Base-by-base conservation (phyloP, 2,329 filamentous ascomycete genomes). In the Graphium sp. region DNA sequence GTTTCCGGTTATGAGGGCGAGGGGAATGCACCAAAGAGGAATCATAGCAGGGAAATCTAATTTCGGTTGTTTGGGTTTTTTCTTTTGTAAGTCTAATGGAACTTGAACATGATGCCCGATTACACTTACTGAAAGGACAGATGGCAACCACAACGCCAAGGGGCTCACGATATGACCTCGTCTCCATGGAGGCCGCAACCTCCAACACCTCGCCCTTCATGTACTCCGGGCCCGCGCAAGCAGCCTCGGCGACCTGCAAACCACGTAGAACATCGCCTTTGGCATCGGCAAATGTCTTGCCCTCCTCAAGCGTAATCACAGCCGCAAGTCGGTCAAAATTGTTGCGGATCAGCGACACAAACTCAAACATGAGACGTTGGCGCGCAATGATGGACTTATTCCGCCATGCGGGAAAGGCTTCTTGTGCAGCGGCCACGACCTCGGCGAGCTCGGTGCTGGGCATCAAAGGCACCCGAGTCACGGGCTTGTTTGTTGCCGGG, bases 141-240 rank as follows among this genome's bases (percentile, higher is more conserved):
- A 83, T 83, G 13, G 77, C 74, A 21, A 76, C 76, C 19, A 77
- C 71, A n/a, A 83, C 69, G 22, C 77, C 77, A 39, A 83, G 52
- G 32, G 77, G 74, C 56, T 83, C 76, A 38, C 66, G 62, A 47
- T 83, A 83, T 28, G 66, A 73, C 40, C 76, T 58, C n/a, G 78
- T 84, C 55, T 83, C 78, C 77, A 84, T 82, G 43, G 83, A 77
- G 58, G 77, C 81, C n/a, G 75, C 67, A 4, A 84, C 77, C 53
- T 83, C 76, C 4, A 84, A 60, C 19, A 84, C 60, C 51, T 83
- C 76, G 24, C 78, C 78, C 38, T 74, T 76, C 46, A 83, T 58
- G 46, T 80, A 65, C 28, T 76, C 77, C 0, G 77, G 75, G 33
- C 79, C 78, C 23, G 64, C 74, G 41, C 77, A 82, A 3, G 77